Base-by-base conservation (phyloP, 192 early-diverging fungal species). In the Coemansia umbellata region DNA sequence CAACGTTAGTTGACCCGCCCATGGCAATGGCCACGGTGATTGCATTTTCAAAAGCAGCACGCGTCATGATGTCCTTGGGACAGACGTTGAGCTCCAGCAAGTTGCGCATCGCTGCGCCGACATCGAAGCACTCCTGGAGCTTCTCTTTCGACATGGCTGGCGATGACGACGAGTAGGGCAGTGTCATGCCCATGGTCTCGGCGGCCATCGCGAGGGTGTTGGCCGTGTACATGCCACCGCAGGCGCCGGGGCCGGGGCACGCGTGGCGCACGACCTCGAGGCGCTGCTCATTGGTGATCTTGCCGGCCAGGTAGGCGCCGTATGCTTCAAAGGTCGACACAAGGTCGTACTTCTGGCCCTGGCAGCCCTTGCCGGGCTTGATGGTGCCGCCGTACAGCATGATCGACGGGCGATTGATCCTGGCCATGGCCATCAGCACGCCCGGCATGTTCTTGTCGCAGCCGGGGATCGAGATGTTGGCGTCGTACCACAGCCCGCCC, bases 361-460 rank as follows among this genome's bases (percentile, higher is more conserved):
- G 63, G 52, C 59, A 56, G 6, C 80, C 73, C 37, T 69, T 50
- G 43, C 88, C 97, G 7, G 95, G 86, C 32, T 82, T 78, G 68
- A 96, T 97, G 22, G 95, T 96, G 42, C 97, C 97, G 61, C 97
- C 97, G 60, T 99, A 99, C 14, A 99, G 87, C 87, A 99, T 94
- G 32, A 99, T 60, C 1, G 94, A 92, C 30, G 97, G 97, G 28
- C 97, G 88, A 73, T 99, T 97, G 53, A 94, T 58, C 31, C 97
- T 85, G 22, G 84, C 92, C 89, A 97, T 95, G 39, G 97, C 95
- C 44, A 99, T 97, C 47, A 99, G 66, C 55, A 83, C 84, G 36
- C 97, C 97, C 13, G 97, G 97, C 97, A 99, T 99, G 81, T 99
- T 99, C 79, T 89, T 89, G 68, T 90, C 88, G 60, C 90, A 89